Base-by-base conservation (phyloP, 768 basidiomycete genomes). In the Trametopsis cervina region DNA sequence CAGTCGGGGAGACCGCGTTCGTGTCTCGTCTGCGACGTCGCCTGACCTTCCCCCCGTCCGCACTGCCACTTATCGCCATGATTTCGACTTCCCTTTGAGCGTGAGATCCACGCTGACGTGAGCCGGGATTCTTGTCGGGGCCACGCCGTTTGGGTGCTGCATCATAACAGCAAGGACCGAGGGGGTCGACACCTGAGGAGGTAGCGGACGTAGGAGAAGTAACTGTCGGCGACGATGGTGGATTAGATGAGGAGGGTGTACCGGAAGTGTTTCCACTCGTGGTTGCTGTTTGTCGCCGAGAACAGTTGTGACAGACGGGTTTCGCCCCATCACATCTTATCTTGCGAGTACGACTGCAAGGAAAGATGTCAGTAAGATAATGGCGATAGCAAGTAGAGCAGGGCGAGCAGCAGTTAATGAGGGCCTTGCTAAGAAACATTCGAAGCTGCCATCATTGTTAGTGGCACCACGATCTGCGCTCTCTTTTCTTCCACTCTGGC, bases 251-350 rank as follows among this genome's bases (percentile, higher is more conserved):
- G 29, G 7, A 7, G 9, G 29, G 9, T 7, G 7, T 33, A 7
- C 9, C 29, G 29, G 7, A 7, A 7, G 29, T 33, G 29, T 15
- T 33, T 15, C n/a, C 50, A 36, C 33, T 33, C 9, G 29, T 7
- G 9, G 29, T 33, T 15, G 29, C 15, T 7, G 29, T 33, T 33
- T 33, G 29, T 33, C 83, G 75, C 53, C 76, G 77, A 35, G 67
- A 64, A 58, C 87, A 90, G 57, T 88, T 88, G 58, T 84, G 77
- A 58, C 88, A 90, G 9, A 71, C 58, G 9, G 88, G 88, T 54
- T 82, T 87, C 7, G 81, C 81, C 45, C 88, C 88, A 61, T 89
- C 87, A 62, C 88, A 90, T 4, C 87, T 80, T 53, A 85, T 87
- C 59, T 90, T 90, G 21, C 86, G 76, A 13, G 72, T 76, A 21